These are phyloP conservation scores for Nemania sp. DNA, from an alignment of 2,329 filamentous ascomycete genomes.

Conservation along the genomic window DNA sequence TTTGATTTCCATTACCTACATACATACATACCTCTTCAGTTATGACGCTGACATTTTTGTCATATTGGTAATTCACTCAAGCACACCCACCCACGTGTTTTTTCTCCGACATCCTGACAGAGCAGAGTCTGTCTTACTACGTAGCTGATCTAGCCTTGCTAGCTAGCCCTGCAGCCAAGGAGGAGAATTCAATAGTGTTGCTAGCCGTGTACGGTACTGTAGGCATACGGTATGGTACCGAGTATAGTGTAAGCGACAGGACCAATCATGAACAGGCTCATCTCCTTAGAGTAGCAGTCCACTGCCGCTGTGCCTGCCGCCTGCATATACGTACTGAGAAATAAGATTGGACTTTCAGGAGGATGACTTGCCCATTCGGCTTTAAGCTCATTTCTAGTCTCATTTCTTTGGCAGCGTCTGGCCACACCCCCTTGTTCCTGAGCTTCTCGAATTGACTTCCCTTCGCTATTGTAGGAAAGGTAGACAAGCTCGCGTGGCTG, in stretches of 20 bases:
- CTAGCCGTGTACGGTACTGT: background rate
- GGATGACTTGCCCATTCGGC: slow-evolving; percentile 21
- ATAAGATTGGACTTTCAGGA: slow-evolving; percentile 28
- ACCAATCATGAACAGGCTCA: slow-evolving; percentile 25
- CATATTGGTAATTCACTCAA: background rate
- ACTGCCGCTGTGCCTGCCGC: slow-evolving; percentile 30
- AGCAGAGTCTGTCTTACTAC: slow-evolving; percentile 2
- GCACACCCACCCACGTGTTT: slow-evolving; percentile 1
- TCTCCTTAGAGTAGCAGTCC: slow-evolving; percentile 15
- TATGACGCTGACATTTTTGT: background rate
- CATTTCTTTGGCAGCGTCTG: slow-evolving; percentile 21
- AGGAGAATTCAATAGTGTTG: slow-evolving; percentile 23
- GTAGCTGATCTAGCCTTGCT: slow-evolving; percentile 15
- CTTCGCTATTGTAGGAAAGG: background rate
- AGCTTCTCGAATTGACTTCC: background rate
- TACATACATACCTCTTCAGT: background rate
- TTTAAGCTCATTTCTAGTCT: slow-evolving; percentile 12
- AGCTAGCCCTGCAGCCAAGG: slow-evolving; percentile 13
- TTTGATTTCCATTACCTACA: background rate
- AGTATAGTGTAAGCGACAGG: slow-evolving; percentile 3
- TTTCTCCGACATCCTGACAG: background rate
- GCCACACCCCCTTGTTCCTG: background rate
- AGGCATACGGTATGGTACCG: background rate
- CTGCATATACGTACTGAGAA: slow-evolving; percentile 20
- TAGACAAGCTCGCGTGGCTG: slow-evolving; percentile 22